Evolutionary conservation across 768 basidiomycete species (phyloP).

Genomic region (Chlorophyllum brunneum): DNA sequence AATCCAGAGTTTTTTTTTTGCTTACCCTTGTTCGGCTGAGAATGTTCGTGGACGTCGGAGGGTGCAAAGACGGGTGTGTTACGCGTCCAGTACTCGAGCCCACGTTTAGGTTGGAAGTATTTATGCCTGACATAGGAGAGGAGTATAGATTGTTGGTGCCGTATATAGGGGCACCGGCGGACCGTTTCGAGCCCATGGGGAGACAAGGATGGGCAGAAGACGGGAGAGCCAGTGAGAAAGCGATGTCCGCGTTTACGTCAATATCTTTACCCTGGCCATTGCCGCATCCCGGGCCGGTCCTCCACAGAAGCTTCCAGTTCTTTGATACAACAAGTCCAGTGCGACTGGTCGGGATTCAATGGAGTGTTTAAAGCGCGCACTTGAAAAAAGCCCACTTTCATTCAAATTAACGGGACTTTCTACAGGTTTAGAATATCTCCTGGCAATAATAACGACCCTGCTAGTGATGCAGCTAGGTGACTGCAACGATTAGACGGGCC

Average conservation of each 20-base stretch:
- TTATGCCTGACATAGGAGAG: no score
- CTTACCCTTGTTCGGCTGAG: background rate
- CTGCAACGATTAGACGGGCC: no score
- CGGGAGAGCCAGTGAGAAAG: background rate
- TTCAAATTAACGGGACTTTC: no score
- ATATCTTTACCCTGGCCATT: background rate
- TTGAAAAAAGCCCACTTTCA: no score
- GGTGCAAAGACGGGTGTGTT: background rate
- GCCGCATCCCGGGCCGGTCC: slow-evolving; percentile 1
- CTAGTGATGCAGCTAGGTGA: no score
- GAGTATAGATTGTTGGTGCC: no score
- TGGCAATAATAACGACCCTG: no score
- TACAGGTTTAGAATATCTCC: no score
- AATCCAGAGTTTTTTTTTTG: background rate
- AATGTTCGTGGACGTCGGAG: background rate
- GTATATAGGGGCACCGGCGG: background rate
- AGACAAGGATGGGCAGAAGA: background rate
- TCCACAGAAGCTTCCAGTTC: background rate
- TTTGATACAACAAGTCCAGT: no score
- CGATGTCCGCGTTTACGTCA: background rate
- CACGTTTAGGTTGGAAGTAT: background rate
- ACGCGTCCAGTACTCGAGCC: background rate
- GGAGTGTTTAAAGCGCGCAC: no score
- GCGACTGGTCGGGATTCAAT: no score
- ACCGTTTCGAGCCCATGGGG: slow-evolving; percentile 7